A percentile compares a stretch with the other conserved stretches of the same genome.
Conservation (phyloP, 2,329 filamentous ascomycete genomes). For the Grosmannia serpens region DNA sequence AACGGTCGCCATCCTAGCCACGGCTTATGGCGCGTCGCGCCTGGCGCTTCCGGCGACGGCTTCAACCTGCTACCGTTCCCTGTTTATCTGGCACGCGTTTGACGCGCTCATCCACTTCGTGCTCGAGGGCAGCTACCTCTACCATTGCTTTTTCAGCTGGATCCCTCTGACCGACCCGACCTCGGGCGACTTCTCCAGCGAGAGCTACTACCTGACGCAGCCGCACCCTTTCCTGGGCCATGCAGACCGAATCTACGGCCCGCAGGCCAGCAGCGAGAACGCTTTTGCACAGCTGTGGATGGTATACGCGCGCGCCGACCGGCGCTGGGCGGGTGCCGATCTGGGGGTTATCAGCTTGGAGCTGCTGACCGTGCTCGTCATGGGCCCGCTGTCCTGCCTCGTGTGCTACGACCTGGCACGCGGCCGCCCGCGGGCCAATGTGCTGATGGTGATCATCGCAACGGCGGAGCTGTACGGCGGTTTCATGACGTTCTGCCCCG, state of each 20-base stretch:
- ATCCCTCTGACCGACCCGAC: conserved; percentile 23
- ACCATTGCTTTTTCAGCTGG: conserved; percentile 76
- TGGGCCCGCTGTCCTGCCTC: conserved; percentile 46
- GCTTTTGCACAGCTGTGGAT: conserved; percentile 53
- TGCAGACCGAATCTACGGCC: conserved; percentile 39
- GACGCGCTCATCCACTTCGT: conserved; percentile 85
- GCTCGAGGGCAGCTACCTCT: conserved; percentile 85
- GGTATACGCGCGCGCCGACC: conserved; percentile 55
- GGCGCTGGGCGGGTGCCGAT: conserved; percentile 52
- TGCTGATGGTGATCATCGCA: conserved; percentile 54
- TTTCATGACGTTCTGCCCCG: conserved; percentile 61
- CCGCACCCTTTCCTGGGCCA: conserved; percentile 41
- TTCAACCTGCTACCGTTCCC: conserved; percentile 55
- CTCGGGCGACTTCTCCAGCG: conserved; percentile 19
- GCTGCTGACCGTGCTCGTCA: conserved; percentile 52
- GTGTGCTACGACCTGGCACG: conserved; percentile 50
- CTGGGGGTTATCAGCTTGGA: conserved; percentile 52
- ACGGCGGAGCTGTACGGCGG: conserved; percentile 57
- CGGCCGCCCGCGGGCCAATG: conserved; percentile 40
- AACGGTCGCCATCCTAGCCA: conserved; percentile 38
- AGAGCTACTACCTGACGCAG: conserved; percentile 29
- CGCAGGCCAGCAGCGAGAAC: conserved; percentile 42
- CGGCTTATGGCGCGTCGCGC: conserved; percentile 38
- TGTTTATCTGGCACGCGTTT: conserved; percentile 93
- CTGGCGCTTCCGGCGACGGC: conserved; percentile 37